Evolutionary conservation across 306 rosid genomes (phyloP).

Genomic region (Dryas alaskensis): DNA sequence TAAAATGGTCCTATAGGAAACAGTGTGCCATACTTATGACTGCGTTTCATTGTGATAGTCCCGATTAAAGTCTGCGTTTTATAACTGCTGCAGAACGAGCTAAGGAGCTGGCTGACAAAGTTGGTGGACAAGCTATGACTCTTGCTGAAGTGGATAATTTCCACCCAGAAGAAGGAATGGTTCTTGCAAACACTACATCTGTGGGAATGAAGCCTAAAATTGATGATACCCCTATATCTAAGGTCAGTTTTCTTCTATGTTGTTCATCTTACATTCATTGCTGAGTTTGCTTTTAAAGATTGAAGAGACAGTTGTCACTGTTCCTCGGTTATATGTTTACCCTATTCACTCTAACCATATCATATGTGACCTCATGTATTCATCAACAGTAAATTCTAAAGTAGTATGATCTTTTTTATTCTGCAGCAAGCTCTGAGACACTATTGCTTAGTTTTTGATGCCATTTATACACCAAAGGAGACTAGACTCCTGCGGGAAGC

Average conservation of each 20-base stretch:
- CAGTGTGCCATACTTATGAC: too few relatives aligned
- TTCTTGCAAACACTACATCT: constrained; percentile 37
- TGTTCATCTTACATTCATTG: background rate
- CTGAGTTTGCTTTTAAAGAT: too few relatives aligned
- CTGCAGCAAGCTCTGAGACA: constrained; percentile 41
- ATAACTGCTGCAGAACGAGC: constrained; percentile 36
- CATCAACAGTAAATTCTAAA: background rate
- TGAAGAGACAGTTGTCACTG: too few relatives aligned
- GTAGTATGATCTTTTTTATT: background rate
- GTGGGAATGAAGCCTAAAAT: constrained; percentile 36
- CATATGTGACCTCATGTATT: background rate
- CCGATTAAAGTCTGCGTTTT: background rate
- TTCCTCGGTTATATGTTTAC: too few relatives aligned
- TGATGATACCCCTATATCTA: constrained; percentile 27
- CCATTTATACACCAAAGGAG: constrained; percentile 50
- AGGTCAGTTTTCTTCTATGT: constrained; percentile 11
- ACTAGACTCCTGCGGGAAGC: constrained; percentile 45
- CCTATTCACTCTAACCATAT: too few relatives aligned
- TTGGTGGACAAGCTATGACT: constrained; percentile 42
- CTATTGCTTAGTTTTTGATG: constrained; percentile 52
- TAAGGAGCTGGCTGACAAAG: constrained; percentile 39
- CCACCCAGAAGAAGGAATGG: constrained; percentile 29
- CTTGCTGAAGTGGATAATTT: constrained; percentile 37
- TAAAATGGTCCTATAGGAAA: too few relatives aligned
- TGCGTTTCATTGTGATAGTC: background rate